Evolutionary conservation across 495 filamentous ascomycete species (phyloP).

Genomic region (Halenospora varia): DNA sequence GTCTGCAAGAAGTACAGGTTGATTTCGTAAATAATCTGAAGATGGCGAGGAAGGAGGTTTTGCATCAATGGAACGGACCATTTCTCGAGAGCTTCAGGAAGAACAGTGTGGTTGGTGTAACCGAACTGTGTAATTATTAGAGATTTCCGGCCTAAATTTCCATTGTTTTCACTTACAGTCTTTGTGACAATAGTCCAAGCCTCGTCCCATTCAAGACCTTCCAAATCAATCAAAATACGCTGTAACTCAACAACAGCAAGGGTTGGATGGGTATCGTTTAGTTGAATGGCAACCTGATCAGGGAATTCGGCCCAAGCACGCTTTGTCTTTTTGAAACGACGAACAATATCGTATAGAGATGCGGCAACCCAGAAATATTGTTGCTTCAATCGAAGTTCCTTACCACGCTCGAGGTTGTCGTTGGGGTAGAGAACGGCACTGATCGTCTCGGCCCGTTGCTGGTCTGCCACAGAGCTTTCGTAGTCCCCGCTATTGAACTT

Average conservation of each 20-base stretch:
- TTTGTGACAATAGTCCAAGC: slow-evolving; percentile 74
- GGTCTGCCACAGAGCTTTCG: slow-evolving; percentile 92
- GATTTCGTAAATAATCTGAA: slow-evolving; percentile 98
- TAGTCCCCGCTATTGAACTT: slow-evolving; percentile 99
- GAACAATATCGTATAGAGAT: slow-evolving; percentile 91
- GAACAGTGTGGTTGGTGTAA: slow-evolving; percentile 97
- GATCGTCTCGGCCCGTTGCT: slow-evolving; percentile 95
- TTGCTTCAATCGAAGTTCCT: slow-evolving; percentile 96
- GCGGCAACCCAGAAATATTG: slow-evolving; percentile 99
- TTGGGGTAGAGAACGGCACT: slow-evolving; percentile 97
- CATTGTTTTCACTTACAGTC: slow-evolving; percentile 44
- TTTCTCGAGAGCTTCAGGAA: slow-evolving; percentile 96
- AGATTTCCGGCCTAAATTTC: no score
- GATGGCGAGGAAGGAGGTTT: slow-evolving; percentile 86
- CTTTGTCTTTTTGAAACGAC: slow-evolving; percentile 95
- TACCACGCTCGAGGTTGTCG: slow-evolving; percentile 93
- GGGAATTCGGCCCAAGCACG: slow-evolving; percentile 88
- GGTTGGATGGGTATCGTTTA: slow-evolving; percentile 97
- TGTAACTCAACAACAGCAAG: slow-evolving; percentile 94
- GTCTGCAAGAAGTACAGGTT: slow-evolving; percentile 88
- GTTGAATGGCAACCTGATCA: slow-evolving; percentile 92
- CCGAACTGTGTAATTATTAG: slow-evolving; percentile 61
- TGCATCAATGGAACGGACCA: slow-evolving; percentile 95
- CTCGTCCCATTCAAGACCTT: slow-evolving; percentile 90
- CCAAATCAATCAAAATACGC: slow-evolving; percentile 83